phyloP scores from a whole-genome alignment of 164 flowering plant genomes.

The Vitis riparia region DNA sequence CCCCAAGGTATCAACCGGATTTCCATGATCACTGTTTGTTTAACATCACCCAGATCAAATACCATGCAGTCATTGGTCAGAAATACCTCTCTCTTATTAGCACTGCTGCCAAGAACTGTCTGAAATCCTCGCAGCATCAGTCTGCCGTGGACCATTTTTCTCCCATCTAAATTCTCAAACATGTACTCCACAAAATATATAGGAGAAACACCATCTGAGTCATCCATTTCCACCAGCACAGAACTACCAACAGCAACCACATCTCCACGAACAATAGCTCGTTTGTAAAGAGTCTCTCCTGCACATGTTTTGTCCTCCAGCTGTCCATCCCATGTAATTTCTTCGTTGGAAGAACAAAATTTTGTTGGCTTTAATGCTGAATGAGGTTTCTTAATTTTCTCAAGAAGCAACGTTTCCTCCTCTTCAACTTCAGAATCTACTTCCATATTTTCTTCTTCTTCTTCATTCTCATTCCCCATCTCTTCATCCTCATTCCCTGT shows the following conservation, averaged over 20 bases:
- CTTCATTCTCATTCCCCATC: too few relatives aligned
- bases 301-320: slow-evolving; percentile 37
- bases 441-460: too few relatives aligned
- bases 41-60: slow-evolving; percentile 56
- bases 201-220: slow-evolving; percentile 35
- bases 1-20: slow-evolving; percentile 71
- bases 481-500: too few relatives aligned
- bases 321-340: too few relatives aligned
- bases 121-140: slow-evolving; percentile 58
- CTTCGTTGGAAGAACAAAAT: too few relatives aligned
- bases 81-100: slow-evolving; percentile 86
- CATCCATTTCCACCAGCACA: slow-evolving; percentile 53
- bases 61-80: slow-evolving; percentile 71
- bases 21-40: slow-evolving; percentile 46
- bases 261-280: slow-evolving; percentile 57
- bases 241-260: slow-evolving; percentile 53
- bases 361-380: too few relatives aligned
- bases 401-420: too few relatives aligned
- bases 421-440: too few relatives aligned
- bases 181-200: slow-evolving; percentile 84
- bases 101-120: slow-evolving; percentile 82
- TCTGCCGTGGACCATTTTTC: slow-evolving; percentile 81
- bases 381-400: too few relatives aligned
- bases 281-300: slow-evolving; percentile 55
- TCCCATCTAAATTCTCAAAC: slow-evolving; percentile 61